phyloP scores from a whole-genome alignment of 2,329 filamentous ascomycete species.

The Colletotrichum filicis region DNA sequence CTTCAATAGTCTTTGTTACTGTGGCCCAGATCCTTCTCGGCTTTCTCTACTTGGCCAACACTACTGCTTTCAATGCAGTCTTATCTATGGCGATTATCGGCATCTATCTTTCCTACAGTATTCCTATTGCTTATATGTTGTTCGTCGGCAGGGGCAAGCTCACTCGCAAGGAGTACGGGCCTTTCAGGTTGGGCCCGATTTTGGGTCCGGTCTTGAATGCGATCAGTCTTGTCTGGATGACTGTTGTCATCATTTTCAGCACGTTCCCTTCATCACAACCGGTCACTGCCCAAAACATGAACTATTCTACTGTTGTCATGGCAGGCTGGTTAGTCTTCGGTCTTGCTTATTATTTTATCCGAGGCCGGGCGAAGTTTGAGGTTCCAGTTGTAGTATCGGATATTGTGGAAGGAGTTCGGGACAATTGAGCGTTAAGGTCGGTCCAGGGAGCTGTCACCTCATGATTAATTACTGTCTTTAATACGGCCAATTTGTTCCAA shows the following conservation, averaged over 20 bases:
- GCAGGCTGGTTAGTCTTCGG: constrained; percentile 50
- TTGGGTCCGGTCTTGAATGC: constrained; percentile 51
- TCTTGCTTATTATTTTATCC: constrained; percentile 43
- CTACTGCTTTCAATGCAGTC: constrained; percentile 53
- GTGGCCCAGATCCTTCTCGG: constrained; percentile 43
- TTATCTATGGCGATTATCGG: constrained; percentile 53
- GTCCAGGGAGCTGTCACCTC: too few relatives aligned
- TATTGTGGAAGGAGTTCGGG: constrained; percentile 11
- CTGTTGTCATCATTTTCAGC: constrained; percentile 55
- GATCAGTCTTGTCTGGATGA: constrained; percentile 54
- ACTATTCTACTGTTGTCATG: constrained; percentile 57
- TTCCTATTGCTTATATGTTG: constrained; percentile 51
- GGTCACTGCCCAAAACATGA: constrained; percentile 55
- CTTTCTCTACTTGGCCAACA: constrained; percentile 52
- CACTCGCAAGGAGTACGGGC: constrained; percentile 34
- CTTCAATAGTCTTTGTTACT: constrained; percentile 39
- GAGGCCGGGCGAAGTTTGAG: constrained; percentile 40
- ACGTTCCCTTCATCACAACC: constrained; percentile 54
- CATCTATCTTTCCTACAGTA: constrained; percentile 54
- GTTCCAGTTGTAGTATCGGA: constrained; percentile 36
- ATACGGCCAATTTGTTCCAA: not conserved
- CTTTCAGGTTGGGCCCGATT: constrained; percentile 44
- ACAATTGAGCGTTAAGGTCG: not conserved
- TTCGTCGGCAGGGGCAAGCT: constrained; percentile 45
- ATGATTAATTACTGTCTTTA: not conserved